Evolutionary conservation across 2,329 filamentous ascomycete genomes (phyloP).

Genomic region (Ceratocystis harringtonii): DNA sequence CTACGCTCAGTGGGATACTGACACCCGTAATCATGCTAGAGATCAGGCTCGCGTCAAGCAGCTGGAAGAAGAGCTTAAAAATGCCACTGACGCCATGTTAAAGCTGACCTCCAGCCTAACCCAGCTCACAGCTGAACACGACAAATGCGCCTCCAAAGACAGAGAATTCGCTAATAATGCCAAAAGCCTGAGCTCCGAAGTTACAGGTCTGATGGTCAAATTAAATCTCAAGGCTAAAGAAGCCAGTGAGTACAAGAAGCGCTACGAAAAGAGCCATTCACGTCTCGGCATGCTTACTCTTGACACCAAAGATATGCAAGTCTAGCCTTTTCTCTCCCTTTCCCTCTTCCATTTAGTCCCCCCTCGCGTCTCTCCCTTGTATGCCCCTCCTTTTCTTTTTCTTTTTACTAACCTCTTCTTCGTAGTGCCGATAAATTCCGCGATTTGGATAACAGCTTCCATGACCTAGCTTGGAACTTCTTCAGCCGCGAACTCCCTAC

Average conservation of each 20-base stretch:
- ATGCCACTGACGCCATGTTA: background rate
- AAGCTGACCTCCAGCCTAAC: constrained; percentile 3
- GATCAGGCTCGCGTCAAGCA: background rate
- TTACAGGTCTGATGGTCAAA: constrained; percentile 14
- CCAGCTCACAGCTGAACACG: constrained; percentile 8
- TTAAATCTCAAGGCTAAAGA: constrained; percentile 16
- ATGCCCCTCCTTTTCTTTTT: background rate
- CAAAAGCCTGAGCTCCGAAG: constrained; percentile 11
- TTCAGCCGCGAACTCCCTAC: constrained; percentile 12
- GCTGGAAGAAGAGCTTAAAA: constrained; percentile 10
- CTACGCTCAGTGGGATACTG: constrained; percentile 14
- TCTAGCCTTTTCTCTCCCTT: background rate
- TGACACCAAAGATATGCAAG: constrained; percentile 17
- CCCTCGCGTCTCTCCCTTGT: background rate
- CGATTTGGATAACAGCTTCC: constrained; percentile 16
- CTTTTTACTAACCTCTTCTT: background rate
- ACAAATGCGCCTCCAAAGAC: constrained; percentile 13
- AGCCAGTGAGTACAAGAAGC: constrained; percentile 15
- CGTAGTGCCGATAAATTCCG: constrained; percentile 16
- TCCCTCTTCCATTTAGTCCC: background rate
- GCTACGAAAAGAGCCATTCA: constrained; percentile 15
- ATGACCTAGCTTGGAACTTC: constrained; percentile 17
- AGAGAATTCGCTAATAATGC: constrained; percentile 7
- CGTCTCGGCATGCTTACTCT: constrained; percentile 16
- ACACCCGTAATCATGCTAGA: constrained; percentile 5